These are phyloP conservation scores for Pichia sp. DNA, from an alignment of 1,139 yeast species.

Conservation along the genomic window DNA sequence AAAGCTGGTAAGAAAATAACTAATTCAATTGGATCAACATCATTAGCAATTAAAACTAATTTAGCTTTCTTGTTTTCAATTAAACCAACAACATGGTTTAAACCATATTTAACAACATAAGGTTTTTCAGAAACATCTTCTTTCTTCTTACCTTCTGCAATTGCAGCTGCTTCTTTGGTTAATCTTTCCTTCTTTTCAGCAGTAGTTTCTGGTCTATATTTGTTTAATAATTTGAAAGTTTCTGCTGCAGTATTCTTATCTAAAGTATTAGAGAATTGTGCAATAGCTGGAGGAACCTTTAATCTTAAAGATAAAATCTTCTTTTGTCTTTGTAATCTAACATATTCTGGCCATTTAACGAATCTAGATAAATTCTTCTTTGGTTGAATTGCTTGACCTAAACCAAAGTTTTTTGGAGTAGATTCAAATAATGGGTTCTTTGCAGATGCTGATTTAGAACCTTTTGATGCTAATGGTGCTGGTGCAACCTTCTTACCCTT, in stretches of 20 bases:
- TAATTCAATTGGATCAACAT: slow-evolving; percentile 97
- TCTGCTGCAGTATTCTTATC: slow-evolving; percentile 98
- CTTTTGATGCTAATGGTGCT: slow-evolving; percentile 55
- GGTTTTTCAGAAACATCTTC: slow-evolving; percentile 96
- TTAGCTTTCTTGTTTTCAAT: slow-evolving; percentile 98
- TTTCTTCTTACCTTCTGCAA: slow-evolving; percentile 95
- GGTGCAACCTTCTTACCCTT: slow-evolving; percentile 79
- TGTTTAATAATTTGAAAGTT: slow-evolving; percentile 93
- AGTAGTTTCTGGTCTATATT: slow-evolving; percentile 96
- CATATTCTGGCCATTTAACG: slow-evolving; percentile 98
- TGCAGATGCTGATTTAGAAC: slow-evolving; percentile 26
- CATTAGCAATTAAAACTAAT: slow-evolving; percentile 94
- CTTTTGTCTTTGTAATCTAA: slow-evolving; percentile 96
- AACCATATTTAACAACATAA: slow-evolving; percentile 92
- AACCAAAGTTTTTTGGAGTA: slow-evolving; percentile 90
- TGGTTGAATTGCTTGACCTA: slow-evolving; percentile 94
- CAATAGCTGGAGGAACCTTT: slow-evolving; percentile 96
- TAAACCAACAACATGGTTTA: slow-evolving; percentile 95
- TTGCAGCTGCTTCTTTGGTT: slow-evolving; percentile 97
- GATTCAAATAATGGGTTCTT: slow-evolving; percentile 68
- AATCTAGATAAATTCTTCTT: slow-evolving; percentile 92
- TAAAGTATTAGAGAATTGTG: slow-evolving; percentile 91
- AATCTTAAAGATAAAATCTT: slow-evolving; percentile 90
- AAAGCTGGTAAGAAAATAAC: slow-evolving; percentile 96
- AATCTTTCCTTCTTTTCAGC: slow-evolving; percentile 98